phyloP scores from a whole-genome alignment of 2,329 filamentous ascomycete genomes.

The Rhynchosporium graminicola region DNA sequence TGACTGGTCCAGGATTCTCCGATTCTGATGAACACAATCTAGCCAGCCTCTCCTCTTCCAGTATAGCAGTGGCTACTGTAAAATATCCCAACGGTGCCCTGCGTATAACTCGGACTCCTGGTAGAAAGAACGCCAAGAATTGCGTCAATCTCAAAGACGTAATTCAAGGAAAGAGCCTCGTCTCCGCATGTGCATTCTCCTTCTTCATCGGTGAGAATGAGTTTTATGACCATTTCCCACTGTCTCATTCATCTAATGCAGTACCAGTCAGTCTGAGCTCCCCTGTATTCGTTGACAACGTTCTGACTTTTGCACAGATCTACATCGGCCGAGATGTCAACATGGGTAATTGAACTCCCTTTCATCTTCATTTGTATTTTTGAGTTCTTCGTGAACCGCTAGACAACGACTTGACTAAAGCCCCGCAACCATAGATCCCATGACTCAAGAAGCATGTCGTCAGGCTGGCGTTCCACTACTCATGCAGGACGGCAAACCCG shows the following conservation, averaged over 20 bases:
- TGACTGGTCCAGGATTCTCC: background rate
- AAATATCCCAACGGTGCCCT: constrained; percentile 21
- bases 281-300: background rate
- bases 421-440: constrained; percentile 15
- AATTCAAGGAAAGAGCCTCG: constrained; percentile 19
- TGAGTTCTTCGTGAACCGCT: background rate
- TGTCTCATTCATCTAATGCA: constrained; percentile 21
- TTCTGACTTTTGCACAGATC: constrained; percentile 8
- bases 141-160: constrained; percentile 23
- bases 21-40: background rate
- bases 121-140: constrained; percentile 20
- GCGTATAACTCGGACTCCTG: constrained; percentile 25
- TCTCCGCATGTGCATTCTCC: constrained; percentile 22
- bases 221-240: constrained; percentile 21
- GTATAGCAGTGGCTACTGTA: constrained; percentile 14
- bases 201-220: constrained; percentile 23
- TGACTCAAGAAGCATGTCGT: constrained; percentile 14
- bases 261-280: constrained; percentile 19
- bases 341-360: constrained; percentile 9
- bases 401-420: background rate
- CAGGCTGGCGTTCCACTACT: constrained; percentile 13
- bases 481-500: background rate
- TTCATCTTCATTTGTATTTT: background rate
- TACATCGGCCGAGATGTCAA: constrained; percentile 24
- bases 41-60: background rate